Percentiles rank a stretch among this genome's conserved stretches.
phyloP scores from a whole-genome alignment of 768 basidiomycete species.

The Russula dissimulans region DNA sequence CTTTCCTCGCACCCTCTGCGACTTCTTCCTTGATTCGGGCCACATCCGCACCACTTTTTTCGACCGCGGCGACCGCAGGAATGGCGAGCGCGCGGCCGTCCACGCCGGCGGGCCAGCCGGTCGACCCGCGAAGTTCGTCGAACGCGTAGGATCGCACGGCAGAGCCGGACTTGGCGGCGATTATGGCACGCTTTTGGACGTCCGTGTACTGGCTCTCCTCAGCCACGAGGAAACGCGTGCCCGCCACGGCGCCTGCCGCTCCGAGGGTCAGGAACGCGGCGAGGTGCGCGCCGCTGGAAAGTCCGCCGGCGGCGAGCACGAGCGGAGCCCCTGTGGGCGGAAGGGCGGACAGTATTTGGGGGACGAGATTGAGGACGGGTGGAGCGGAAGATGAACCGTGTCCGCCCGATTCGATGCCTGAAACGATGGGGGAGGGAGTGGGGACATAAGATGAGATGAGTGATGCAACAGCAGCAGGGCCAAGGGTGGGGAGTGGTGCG shows the following conservation, averaged over 20 bases:
- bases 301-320: slow-evolving; percentile 67
- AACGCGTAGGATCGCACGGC: slow-evolving; percentile 28
- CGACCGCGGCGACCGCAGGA: slow-evolving; percentile 16
- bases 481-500: not conserved
- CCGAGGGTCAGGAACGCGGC: slow-evolving; percentile 59
- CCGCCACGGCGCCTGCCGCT: slow-evolving; percentile 57
- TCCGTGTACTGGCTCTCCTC: slow-evolving; percentile 42
- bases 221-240: slow-evolving; percentile 68
- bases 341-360: slow-evolving; percentile 40
- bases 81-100: slow-evolving; percentile 38
- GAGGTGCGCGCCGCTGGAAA: slow-evolving; percentile 55
- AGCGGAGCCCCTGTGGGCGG: slow-evolving; percentile 36
- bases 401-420: slow-evolving; percentile 76
- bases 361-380: slow-evolving; percentile 52
- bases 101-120: slow-evolving; percentile 30
- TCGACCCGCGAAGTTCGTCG: slow-evolving; percentile 26
- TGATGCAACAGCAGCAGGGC: not conserved
- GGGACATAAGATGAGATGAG: not conserved
- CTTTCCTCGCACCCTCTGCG: slow-evolving; percentile 22
- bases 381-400: slow-evolving; percentile 53
- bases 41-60: slow-evolving; percentile 8
- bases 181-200: slow-evolving; percentile 28
- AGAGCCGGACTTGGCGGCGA: slow-evolving; percentile 22
- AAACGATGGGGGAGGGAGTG: not conserved
- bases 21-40: slow-evolving; percentile 12